Evolutionary conservation across 1,284 basidiomycete genomes (phyloP), one percentile per base, ranked within the genome.

Genomic region (Apiotrichum siamense): DNA sequence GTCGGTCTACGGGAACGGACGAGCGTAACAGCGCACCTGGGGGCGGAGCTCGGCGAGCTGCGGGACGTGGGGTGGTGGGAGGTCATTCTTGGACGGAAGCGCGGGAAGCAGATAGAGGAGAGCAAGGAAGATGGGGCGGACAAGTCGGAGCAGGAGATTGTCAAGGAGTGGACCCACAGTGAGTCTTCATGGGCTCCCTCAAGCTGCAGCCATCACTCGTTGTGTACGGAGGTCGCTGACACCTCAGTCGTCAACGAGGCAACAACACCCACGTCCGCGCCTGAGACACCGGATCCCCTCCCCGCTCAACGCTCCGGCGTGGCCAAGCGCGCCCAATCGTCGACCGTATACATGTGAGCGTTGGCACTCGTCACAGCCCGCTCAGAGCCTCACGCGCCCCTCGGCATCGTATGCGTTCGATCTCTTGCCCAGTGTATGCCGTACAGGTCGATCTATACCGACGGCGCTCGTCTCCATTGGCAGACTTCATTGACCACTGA

Each of bases 1-100:
- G 72, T 73, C 11, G 73, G 69, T 3, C 54, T 75, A 50, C 58
- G 70, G 23, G 64, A 69, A 40, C 47, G 69, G 32, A 63, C 43
- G 24, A 46, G 18, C 10, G n/a, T 57, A 35, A 52, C 43, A 7
- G 43, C 33, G 3, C 44, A 26, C 17, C 37, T 41, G 2, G 58
- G 54, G n/a, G 48, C 35, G 21, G 60, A 55, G n/a, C 33, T 66
- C 40, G 47, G 43, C 24, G 67, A 66, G 52, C 54, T 49, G 17
- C 49, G 58, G 21, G 50, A 68, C 53, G 66, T 73, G 2, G 51
- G 55, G 5, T 75, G 71, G 73, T 53, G 42, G 15, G 67, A 73
- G 51, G 66, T 72, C 6, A 37, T 75, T 10, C 61, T 73, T 27
- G 72, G 72, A 5, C 44, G 50, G 13, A 43, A 54, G 31, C 33